A percentile compares a stretch with the other conserved stretches of the same genome.
phyloP scores from a whole-genome alignment of 441 rosid species.

The Erodium moschatum region DNA sequence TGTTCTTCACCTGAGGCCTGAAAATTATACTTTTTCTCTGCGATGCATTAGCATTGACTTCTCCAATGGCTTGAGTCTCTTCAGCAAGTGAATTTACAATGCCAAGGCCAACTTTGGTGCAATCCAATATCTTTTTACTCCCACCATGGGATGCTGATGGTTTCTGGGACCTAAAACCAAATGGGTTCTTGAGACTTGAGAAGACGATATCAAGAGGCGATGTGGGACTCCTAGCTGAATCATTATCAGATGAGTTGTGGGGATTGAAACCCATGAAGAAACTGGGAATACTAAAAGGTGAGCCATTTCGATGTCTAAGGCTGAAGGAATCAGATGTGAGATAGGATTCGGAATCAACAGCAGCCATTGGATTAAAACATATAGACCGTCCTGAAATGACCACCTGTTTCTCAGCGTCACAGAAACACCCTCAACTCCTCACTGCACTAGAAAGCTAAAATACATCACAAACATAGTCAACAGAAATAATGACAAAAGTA shows the following conservation, averaged over 20 bases:
- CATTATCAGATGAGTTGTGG: constrained; percentile 16
- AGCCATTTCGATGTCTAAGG: constrained; percentile 29
- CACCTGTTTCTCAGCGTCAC: not conserved
- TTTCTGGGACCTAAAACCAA: constrained; percentile 18
- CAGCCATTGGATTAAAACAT: constrained; percentile 27
- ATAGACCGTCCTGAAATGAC: constrained; percentile 13
- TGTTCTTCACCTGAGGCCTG: constrained; percentile 41
- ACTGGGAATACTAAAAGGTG: constrained; percentile 34
- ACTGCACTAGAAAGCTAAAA: constrained; percentile 25
- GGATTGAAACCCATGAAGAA: constrained; percentile 16
- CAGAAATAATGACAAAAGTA: not conserved
- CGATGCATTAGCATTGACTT: constrained; percentile 24
- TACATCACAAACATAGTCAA: constrained; percentile 7
- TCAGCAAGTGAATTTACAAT: constrained; percentile 37
- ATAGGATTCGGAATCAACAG: constrained; percentile 27
- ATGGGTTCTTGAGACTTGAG: constrained; percentile 17
- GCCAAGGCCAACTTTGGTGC: constrained; percentile 50
- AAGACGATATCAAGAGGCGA: constrained; percentile 20
- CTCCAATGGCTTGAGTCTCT: constrained; percentile 22
- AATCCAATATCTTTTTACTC: constrained; percentile 19
- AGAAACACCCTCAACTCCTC: constrained; percentile 11
- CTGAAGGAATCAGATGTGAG: constrained; percentile 28
- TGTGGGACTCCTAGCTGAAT: constrained; percentile 21
- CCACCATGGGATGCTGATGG: constrained; percentile 6
- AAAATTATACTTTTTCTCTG: constrained; percentile 40